These are phyloP conservation scores for Globisporangium cylindrosporum DNA, from an alignment of 352 stramenopile species.

Conservation along the genomic window DNA sequence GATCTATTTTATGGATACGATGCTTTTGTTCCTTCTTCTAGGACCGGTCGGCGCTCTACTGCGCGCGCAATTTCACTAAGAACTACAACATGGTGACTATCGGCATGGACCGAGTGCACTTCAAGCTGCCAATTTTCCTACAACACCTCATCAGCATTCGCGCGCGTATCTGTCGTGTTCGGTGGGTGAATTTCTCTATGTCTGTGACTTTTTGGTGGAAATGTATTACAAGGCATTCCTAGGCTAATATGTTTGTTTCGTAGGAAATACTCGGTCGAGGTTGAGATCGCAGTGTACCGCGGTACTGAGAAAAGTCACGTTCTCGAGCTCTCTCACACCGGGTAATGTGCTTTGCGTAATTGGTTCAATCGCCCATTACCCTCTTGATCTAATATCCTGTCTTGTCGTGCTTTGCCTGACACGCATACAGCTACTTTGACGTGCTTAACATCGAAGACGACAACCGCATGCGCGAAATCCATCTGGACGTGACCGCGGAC, in stretches of 20 bases:
- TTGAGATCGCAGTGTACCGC: conserved; percentile 38
- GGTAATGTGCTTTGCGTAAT: conserved; percentile 3
- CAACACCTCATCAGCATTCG: conserved; percentile 60
- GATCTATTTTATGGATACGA: background rate
- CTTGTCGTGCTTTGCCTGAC: background rate
- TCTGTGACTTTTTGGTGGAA: background rate
- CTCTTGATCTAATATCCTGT: background rate
- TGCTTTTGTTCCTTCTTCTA: conserved; percentile 10
- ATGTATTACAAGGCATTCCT: background rate
- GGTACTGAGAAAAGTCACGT: conserved; percentile 18
- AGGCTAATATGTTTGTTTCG: background rate
- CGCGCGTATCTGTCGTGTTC: conserved; percentile 58
- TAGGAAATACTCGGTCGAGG: conserved; percentile 36
- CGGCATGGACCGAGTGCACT: conserved; percentile 71
- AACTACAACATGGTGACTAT: conserved; percentile 77
- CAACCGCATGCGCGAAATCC: conserved; percentile 31
- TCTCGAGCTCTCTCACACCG: conserved; percentile 31
- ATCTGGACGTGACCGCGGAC: conserved; percentile 26
- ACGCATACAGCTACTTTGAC: conserved; percentile 29
- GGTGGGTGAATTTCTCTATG: conserved; percentile 27
- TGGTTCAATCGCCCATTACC: background rate
- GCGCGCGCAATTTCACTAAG: conserved; percentile 67
- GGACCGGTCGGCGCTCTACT: conserved; percentile 66
- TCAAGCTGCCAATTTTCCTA: conserved; percentile 61
- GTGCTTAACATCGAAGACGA: conserved; percentile 40